Conservation (phyloP, 2,329 filamentous ascomycete genomes). For the Fusarium chuoi region DNA sequence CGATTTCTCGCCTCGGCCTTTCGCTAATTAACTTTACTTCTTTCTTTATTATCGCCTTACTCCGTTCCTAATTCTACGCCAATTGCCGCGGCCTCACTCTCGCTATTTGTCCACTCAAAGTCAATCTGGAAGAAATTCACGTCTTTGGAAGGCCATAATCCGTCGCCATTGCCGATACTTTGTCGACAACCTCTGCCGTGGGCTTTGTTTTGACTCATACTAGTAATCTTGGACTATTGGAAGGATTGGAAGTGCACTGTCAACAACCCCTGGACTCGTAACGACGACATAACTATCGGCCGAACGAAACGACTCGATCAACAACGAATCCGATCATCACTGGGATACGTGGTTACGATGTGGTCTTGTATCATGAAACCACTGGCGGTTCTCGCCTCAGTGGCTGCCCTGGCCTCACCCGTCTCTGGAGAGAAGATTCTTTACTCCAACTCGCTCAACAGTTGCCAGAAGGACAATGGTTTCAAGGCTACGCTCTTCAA, state of each 20-base stretch:
- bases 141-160: conserved; percentile 23
- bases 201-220: background rate
- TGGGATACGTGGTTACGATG: conserved; percentile 52
- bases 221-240: background rate
- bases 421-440: conserved; percentile 74
- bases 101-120: conserved; percentile 31
- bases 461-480: conserved; percentile 84
- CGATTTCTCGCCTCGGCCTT: conserved; percentile 42
- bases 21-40: conserved; percentile 37
- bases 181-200: background rate
- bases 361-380: conserved; percentile 58
- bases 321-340: background rate
- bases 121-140: conserved; percentile 22
- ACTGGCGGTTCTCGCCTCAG: conserved; percentile 57
- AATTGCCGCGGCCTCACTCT: conserved; percentile 32
- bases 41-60: conserved; percentile 27
- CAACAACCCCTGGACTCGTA: background rate
- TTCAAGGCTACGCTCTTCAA: conserved; percentile 92
- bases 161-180: background rate
- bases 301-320: conserved; percentile 3
- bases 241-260: background rate
- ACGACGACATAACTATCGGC: conserved; percentile 12
- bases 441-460: conserved; percentile 83
- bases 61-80: conserved; percentile 34
- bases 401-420: conserved; percentile 57